phyloP scores from a whole-genome alignment of 179 eudicot genomes.

The Spergularia azorica region DNA sequence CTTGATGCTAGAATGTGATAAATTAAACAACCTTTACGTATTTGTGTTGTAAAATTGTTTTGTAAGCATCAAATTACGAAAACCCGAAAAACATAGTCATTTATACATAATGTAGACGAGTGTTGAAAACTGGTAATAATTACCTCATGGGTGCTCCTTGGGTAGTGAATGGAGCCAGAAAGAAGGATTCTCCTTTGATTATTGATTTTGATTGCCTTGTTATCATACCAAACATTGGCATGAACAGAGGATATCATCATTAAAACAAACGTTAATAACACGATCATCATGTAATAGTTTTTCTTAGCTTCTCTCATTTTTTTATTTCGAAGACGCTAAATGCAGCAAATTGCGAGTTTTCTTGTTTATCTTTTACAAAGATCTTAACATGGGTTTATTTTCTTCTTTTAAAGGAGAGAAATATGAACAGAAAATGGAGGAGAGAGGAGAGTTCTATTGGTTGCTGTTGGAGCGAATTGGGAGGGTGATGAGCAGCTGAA shows the following conservation, averaged over 20 bases:
- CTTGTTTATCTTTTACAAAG: background rate
- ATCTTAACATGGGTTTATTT: background rate
- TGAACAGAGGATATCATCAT: slow-evolving; percentile 32
- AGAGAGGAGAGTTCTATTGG: background rate
- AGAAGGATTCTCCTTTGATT: slow-evolving; percentile 63
- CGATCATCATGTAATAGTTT: background rate
- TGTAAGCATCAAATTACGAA: no score
- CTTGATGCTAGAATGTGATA: background rate
- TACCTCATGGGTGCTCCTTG: slow-evolving; percentile 89
- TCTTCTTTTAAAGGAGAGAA: slow-evolving; percentile 1
- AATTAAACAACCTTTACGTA: no score
- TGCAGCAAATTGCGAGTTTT: background rate
- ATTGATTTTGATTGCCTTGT: slow-evolving; percentile 56
- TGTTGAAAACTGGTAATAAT: background rate
- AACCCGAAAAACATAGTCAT: no score
- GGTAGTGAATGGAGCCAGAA: slow-evolving; percentile 86
- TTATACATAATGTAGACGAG: no score
- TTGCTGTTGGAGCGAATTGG: background rate
- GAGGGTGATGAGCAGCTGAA: slow-evolving; percentile 22
- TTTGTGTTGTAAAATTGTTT: no score
- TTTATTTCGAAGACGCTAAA: background rate
- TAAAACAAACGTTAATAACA: slow-evolving; percentile 3
- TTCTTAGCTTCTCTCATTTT: slow-evolving; percentile 16
- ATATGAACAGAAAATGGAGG: background rate
- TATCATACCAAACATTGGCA: slow-evolving; percentile 64